Evolutionary conservation across 1,284 basidiomycete genomes (phyloP).

Genomic region (Irpex lacteus): DNA sequence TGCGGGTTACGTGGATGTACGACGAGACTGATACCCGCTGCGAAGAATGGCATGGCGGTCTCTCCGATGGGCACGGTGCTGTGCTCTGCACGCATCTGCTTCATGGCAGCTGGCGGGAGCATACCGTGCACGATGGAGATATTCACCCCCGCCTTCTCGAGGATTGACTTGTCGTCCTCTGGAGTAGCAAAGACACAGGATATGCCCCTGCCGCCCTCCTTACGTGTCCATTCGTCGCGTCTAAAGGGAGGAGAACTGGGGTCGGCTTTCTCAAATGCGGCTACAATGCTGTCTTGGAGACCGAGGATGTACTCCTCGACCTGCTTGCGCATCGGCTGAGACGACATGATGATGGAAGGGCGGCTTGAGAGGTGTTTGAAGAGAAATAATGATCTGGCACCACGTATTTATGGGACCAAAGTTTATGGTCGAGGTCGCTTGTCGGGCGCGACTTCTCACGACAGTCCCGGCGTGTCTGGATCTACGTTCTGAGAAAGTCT

Average conservation of each 20-base stretch:
- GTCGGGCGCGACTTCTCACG: conserved; percentile 2
- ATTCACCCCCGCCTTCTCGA: conserved; percentile 98
- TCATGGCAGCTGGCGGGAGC: conserved; percentile 85
- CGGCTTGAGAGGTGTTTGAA: neutral
- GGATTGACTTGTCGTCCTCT: conserved; percentile 43
- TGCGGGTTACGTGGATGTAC: conserved; percentile 93
- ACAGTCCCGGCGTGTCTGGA: conserved; percentile 11
- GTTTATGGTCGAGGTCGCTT: neutral
- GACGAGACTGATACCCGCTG: conserved; percentile 88
- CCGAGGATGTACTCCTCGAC: conserved; percentile 79
- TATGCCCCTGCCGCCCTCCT: conserved; percentile 83
- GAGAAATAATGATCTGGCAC: neutral
- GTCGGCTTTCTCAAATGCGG: conserved; percentile 79
- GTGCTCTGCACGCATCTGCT: conserved; percentile 95
- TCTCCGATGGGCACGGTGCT: conserved; percentile 68
- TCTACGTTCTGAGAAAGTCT: conserved; percentile 3
- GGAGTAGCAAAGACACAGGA: conserved; percentile 86
- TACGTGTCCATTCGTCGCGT: conserved; percentile 84
- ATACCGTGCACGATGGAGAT: conserved; percentile 90
- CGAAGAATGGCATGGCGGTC: conserved; percentile 86
- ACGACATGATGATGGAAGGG: conserved; percentile 11
- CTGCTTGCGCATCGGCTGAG: conserved; percentile 70
- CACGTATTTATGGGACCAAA: neutral
- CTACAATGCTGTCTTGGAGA: conserved; percentile 85
- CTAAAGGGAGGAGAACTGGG: conserved; percentile 71